Evolutionary conservation across 108 stramenopile genomes (phyloP), one percentile per base, ranked within the genome.

Genomic region (Pseudonitzschia delicatissima): DNA sequence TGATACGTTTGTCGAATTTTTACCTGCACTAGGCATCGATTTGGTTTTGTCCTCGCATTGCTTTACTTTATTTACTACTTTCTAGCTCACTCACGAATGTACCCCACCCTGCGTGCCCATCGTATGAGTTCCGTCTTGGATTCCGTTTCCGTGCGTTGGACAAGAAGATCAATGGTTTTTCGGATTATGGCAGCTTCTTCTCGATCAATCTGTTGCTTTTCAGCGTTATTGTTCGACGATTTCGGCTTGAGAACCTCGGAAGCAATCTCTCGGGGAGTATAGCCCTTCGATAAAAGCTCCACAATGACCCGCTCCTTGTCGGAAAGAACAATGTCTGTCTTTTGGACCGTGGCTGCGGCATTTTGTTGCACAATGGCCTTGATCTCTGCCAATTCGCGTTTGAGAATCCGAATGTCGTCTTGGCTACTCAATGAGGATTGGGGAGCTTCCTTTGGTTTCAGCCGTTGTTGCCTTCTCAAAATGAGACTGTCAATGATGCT

Each of bases 401-500:
- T 59, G 34, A 78, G 55, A 17, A 68, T 72, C 20, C 51, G 39
- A n/a, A 80, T 21, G 12, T 61, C 33, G 1, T 35, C 45, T 13
- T 13, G 5, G 5, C 31, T 45, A 12, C 40, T 42, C n/a, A n/a
- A n/a, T n/a, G n/a, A n/a, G n/a, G n/a, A n/a, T n/a, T n/a, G n/a
- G 20, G 3, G 2, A 15, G 47, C 20, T 25, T 4, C n/a, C n/a
- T n/a, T 34, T 69, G 52, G 12, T 35, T 37, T 13, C 40, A 5
- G 36, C 21, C 71, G 69, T 66, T 75, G 76, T 39, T 74, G 27
- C 40, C 66, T 62, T 60, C 77, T 45, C 20, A 12, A 13, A 37
- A 90, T 78, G 40, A 85, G 34, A 77, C 83, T 86, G 74, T 95
- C 94, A 2, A 95, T 55, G 20, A 95, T 90, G 20, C 78, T 78